phyloP scores from a whole-genome alignment of 768 basidiomycete species.

The Rickenella mellea region DNA sequence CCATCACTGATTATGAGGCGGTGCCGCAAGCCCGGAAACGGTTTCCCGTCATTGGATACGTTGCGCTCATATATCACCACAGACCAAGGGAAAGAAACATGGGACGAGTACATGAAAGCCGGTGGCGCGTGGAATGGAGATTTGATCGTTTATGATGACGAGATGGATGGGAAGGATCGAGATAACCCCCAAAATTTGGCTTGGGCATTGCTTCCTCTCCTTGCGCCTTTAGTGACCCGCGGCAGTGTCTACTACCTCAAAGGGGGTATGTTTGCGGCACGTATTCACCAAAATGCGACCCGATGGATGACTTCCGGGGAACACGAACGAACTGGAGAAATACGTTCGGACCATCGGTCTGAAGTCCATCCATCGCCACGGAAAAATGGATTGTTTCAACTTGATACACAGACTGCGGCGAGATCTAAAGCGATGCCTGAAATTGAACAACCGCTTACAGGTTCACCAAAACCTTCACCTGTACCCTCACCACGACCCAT shows the following conservation, averaged over 20 bases:
- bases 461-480: slow-evolving; percentile 2
- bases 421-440: slow-evolving; percentile 45
- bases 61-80: slow-evolving; percentile 79
- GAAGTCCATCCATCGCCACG: slow-evolving; percentile 5
- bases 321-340: slow-evolving; percentile 3
- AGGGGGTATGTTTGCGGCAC: slow-evolving; percentile 60
- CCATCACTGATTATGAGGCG: slow-evolving; percentile 88
- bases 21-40: slow-evolving; percentile 59
- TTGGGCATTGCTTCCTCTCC: slow-evolving; percentile 61
- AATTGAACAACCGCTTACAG: slow-evolving; percentile 39
- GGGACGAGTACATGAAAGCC: slow-evolving; percentile 52
- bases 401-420: slow-evolving; percentile 48
- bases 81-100: slow-evolving; percentile 57
- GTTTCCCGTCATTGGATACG: slow-evolving; percentile 55
- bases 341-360: slow-evolving; percentile 11
- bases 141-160: slow-evolving; percentile 69
- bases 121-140: slow-evolving; percentile 61
- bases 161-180: slow-evolving; percentile 61
- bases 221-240: slow-evolving; percentile 46
- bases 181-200: slow-evolving; percentile 46
- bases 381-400: slow-evolving; percentile 50
- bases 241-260: slow-evolving; percentile 59
- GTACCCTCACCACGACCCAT: slow-evolving; percentile 40
- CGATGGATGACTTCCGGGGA: slow-evolving; percentile 39
- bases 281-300: slow-evolving; percentile 46